These are phyloP conservation scores for Ligustrum vulgare DNA, from an alignment of 257 asterid genomes.

Conservation along the genomic window DNA sequence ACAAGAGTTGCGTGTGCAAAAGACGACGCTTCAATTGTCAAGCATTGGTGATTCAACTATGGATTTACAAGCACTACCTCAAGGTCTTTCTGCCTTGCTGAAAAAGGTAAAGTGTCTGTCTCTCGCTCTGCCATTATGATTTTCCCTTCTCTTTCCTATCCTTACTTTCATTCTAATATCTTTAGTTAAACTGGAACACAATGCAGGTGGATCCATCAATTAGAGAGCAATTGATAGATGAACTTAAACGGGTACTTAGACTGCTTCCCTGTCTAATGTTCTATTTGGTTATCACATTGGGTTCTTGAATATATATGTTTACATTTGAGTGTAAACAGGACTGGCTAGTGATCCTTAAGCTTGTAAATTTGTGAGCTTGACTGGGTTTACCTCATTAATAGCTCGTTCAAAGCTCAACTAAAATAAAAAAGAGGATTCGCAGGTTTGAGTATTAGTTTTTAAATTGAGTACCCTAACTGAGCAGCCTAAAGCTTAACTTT, in stretches of 20 bases:
- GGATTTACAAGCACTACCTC: conserved; percentile 78
- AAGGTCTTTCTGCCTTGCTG: conserved; percentile 72
- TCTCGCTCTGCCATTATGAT: too few species aligned
- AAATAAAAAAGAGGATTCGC: neutral
- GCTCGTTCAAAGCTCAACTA: neutral
- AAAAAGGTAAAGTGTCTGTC: conserved; percentile 47
- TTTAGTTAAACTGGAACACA: neutral
- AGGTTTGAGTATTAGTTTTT: neutral
- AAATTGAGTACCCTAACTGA: too few species aligned
- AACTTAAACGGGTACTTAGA: conserved; percentile 61
- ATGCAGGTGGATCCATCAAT: conserved; percentile 75
- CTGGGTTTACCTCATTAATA: neutral
- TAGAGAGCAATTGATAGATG: conserved; percentile 55
- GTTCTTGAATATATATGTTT: conserved; percentile 28
- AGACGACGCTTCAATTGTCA: conserved; percentile 60
- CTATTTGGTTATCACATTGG: conserved; percentile 91
- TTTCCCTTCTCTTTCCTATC: neutral
- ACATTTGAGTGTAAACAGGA: neutral
- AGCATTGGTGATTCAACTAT: conserved; percentile 61
- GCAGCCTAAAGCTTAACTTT: too few species aligned
- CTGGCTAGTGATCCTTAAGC: neutral
- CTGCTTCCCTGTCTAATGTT: conserved; percentile 87
- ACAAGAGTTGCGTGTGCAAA: conserved; percentile 61
- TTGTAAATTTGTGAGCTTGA: neutral
- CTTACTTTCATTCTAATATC: neutral